A percentile compares a stretch with the other conserved stretches of the same genome.
Evolutionary conservation across 169 alveolate genomes (phyloP).

Genomic region (Cryptosporidium viatorum): DNA sequence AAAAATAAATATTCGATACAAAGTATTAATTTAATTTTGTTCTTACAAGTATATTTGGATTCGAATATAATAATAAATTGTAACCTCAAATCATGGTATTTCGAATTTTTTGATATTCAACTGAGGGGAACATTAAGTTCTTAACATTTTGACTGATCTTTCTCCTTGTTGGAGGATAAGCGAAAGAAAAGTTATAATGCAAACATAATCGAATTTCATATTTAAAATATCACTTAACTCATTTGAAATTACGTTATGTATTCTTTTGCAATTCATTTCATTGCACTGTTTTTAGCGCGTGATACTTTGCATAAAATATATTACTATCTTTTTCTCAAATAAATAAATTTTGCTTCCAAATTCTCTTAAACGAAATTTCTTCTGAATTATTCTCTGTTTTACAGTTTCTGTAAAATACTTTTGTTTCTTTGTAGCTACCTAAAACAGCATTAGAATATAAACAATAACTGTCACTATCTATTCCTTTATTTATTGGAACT

Average conservation of each 20-base stretch:
- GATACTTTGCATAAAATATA: constrained; percentile 74
- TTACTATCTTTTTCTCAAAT: not conserved
- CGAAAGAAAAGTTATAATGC: constrained; percentile 80
- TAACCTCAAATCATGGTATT: not conserved
- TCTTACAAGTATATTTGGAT: constrained; percentile 88
- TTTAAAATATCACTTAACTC: constrained; percentile 84
- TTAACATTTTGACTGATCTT: constrained; percentile 87
- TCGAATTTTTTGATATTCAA: constrained; percentile 76
- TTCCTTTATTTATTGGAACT: constrained; percentile 43
- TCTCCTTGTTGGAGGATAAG: constrained; percentile 92
- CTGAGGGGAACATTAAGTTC: constrained; percentile 78
- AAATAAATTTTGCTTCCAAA: constrained; percentile 32
- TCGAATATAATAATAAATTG: constrained; percentile 84
- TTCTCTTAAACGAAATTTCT: constrained; percentile 14
- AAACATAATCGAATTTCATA: constrained; percentile 80
- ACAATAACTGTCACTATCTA: constrained; percentile 26
- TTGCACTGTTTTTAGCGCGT: constrained; percentile 87
- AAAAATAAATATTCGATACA: constrained; percentile 43
- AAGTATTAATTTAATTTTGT: constrained; percentile 19
- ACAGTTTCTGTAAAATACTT: constrained; percentile 20
- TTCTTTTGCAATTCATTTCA: constrained; percentile 83
- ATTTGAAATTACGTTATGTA: constrained; percentile 85
- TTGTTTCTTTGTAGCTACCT: constrained; percentile 13
- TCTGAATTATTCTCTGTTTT: not conserved
- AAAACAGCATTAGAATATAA: constrained; percentile 7